A percentile compares a stretch with the other conserved stretches of the same genome.
Conservation (phyloP, 371 early-diverging fungal species). For the Nosema bombycis region DNA sequence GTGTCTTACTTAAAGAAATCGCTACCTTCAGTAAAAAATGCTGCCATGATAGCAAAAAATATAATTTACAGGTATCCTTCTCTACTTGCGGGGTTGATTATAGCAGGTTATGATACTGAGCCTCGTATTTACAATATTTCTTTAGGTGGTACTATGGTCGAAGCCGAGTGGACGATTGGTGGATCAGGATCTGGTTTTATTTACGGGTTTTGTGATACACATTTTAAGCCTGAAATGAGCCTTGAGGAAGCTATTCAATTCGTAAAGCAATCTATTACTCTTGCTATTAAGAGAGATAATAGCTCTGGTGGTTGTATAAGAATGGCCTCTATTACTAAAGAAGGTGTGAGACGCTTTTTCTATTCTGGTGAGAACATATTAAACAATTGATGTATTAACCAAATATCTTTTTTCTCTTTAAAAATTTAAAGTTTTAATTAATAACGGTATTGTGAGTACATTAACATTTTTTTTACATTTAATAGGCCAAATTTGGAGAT, state of each 20-base stretch:
- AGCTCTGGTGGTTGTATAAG: slow-evolving; percentile 95
- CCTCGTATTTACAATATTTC: slow-evolving; percentile 77
- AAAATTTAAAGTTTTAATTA: neutral
- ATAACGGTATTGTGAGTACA: neutral
- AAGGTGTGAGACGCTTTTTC: slow-evolving; percentile 79
- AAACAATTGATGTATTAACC: neutral
- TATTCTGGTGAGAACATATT: slow-evolving; percentile 70
- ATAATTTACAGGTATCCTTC: slow-evolving; percentile 82
- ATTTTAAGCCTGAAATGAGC: slow-evolving; percentile 75
- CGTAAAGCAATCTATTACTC: slow-evolving; percentile 81
- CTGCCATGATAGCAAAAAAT: slow-evolving; percentile 82
- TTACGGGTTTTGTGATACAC: slow-evolving; percentile 89
- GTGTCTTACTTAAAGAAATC: slow-evolving; percentile 72
- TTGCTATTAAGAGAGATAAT: slow-evolving; percentile 92
- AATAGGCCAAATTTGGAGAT: neutral
- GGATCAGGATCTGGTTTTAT: slow-evolving; percentile 93
- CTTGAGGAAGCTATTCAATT: slow-evolving; percentile 82
- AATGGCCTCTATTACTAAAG: slow-evolving; percentile 81
- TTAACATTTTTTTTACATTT: neutral
- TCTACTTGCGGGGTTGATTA: slow-evolving; percentile 89
- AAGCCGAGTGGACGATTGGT: slow-evolving; percentile 84
- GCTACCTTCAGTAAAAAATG: slow-evolving; percentile 74
- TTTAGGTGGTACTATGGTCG: slow-evolving; percentile 84
- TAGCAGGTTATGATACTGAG: slow-evolving; percentile 91
- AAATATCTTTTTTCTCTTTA: neutral